Percentiles rank a stretch among this genome's conserved stretches.
phyloP scores from a whole-genome alignment of 306 rosid species.

The Hippophae tibetana region DNA sequence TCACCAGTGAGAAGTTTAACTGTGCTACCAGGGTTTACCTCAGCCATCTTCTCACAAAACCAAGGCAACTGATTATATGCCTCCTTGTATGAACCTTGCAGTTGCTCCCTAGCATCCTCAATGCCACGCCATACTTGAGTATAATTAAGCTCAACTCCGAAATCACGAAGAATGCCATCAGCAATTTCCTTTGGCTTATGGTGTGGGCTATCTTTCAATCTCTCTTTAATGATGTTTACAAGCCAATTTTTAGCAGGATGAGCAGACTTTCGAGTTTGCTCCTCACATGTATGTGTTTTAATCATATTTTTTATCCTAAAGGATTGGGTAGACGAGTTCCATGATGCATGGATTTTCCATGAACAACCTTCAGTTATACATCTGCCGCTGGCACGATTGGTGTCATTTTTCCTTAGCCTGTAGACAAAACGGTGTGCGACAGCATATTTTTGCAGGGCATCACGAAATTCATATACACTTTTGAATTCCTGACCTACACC shows the following conservation, averaged over 20 bases:
- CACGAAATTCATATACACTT: conserved; percentile 40
- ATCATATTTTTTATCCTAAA: conserved; percentile 38
- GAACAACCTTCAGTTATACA: conserved; percentile 39
- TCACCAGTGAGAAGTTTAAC: conserved; percentile 22
- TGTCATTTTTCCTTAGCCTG: conserved; percentile 38
- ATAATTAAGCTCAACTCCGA: conserved; percentile 42
- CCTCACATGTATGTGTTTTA: conserved; percentile 33
- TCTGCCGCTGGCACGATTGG: conserved; percentile 40
- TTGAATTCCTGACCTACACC: conserved; percentile 49
- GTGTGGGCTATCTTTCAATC: conserved; percentile 35
- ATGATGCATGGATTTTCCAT: conserved; percentile 49
- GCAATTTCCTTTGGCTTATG: conserved; percentile 44
- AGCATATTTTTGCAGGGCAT: conserved; percentile 46
- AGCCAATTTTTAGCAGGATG: conserved; percentile 48
- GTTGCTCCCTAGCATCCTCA: conserved; percentile 40
- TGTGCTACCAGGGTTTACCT: conserved; percentile 41
- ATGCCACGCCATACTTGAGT: conserved; percentile 49
- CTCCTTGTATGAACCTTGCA: conserved; percentile 43
- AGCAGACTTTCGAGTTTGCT: conserved; percentile 34
- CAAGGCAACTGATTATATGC: conserved; percentile 37
- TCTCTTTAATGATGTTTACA: conserved; percentile 39
- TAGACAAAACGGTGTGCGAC: conserved; percentile 42
- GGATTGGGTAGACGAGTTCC: conserved; percentile 33
- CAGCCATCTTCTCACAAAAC: conserved; percentile 38
- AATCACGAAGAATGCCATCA: conserved; percentile 31